A percentile compares a stretch with the other conserved stretches of the same genome.
phyloP scores from a whole-genome alignment of 805 yeast species.

The Candida qinlingensis region DNA sequence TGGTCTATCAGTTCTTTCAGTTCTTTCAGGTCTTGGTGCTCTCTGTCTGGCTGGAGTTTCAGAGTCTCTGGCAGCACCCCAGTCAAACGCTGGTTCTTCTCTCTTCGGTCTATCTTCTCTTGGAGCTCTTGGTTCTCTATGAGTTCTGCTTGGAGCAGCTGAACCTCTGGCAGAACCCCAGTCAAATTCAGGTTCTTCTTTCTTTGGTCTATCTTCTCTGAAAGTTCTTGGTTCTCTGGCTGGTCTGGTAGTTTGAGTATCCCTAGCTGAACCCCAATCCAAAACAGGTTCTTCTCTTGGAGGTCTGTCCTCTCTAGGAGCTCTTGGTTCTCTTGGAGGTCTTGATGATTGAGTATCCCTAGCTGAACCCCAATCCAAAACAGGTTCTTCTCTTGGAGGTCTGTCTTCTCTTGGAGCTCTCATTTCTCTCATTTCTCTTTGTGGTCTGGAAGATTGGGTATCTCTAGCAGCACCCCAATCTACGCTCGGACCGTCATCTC shows the following conservation, averaged over 20 bases:
- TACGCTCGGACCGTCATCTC: slow-evolving; percentile 32
- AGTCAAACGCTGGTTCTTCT: slow-evolving; percentile 37
- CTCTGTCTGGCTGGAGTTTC: slow-evolving; percentile 28
- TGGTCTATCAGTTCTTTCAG: slow-evolving; percentile 26
- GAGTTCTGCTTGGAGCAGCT: slow-evolving; percentile 32
- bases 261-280: slow-evolving; percentile 52
- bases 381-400: slow-evolving; percentile 27
- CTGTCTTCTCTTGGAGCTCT: slow-evolving; percentile 22
- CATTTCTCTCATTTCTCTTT: slow-evolving; percentile 31
- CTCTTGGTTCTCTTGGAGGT: slow-evolving; percentile 32
- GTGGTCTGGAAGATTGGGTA: slow-evolving; percentile 18
- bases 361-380: slow-evolving; percentile 45
- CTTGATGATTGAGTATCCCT: slow-evolving; percentile 32
- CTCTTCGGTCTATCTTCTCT: slow-evolving; percentile 20
- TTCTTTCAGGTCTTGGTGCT: slow-evolving; percentile 13
- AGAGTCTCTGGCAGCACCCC: slow-evolving; percentile 44
- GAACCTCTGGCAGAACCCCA: slow-evolving; percentile 33
- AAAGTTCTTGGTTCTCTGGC: slow-evolving; percentile 25
- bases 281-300: slow-evolving; percentile 30
- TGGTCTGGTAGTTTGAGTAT: slow-evolving; percentile 26
- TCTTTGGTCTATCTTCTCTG: slow-evolving; percentile 20
- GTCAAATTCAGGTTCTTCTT: slow-evolving; percentile 35
- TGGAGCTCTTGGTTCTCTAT: slow-evolving; percentile 25
- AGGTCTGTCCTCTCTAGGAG: slow-evolving; percentile 21
- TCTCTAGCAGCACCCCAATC: slow-evolving; percentile 51